These are phyloP conservation scores for Sporothrix brasiliensis DNA, from an alignment of 2,329 filamentous ascomycete species.

Conservation along the genomic window DNA sequence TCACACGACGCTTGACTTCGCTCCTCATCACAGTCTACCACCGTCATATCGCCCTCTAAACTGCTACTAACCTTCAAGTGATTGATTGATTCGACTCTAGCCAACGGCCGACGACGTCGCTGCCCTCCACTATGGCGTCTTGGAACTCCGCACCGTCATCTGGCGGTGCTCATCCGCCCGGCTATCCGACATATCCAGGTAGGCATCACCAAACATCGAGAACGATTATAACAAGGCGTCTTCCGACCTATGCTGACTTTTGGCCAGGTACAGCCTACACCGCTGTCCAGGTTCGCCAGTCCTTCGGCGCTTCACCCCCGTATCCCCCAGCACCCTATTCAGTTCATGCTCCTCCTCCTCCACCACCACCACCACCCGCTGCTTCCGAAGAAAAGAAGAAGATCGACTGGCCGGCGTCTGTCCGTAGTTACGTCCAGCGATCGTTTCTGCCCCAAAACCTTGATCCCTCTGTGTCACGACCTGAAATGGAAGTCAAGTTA, in stretches of 20 bases:
- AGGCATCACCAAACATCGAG: slow-evolving; percentile 5
- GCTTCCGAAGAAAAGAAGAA: slow-evolving; percentile 50
- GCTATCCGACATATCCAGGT: slow-evolving; percentile 34
- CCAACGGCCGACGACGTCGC: neutral
- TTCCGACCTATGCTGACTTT: neutral
- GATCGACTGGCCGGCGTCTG: slow-evolving; percentile 78
- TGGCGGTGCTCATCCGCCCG: slow-evolving; percentile 40
- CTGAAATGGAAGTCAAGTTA: slow-evolving; percentile 81
- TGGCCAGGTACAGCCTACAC: slow-evolving; percentile 48
- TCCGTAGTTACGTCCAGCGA: slow-evolving; percentile 85
- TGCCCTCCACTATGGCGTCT: slow-evolving; percentile 33
- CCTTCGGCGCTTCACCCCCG: slow-evolving; percentile 39
- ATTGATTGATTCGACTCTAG: slow-evolving; percentile 5
- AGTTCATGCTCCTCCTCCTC: slow-evolving; percentile 37
- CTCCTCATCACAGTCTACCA: neutral
- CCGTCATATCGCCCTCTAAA: neutral
- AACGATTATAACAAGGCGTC: neutral
- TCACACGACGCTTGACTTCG: neutral
- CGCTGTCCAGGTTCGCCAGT: slow-evolving; percentile 49
- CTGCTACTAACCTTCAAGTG: slow-evolving; percentile 38
- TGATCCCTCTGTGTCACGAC: slow-evolving; percentile 61
- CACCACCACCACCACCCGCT: slow-evolving; percentile 32
- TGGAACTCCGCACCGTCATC: slow-evolving; percentile 31
- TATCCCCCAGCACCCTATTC: slow-evolving; percentile 39
- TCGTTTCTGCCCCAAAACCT: slow-evolving; percentile 78